Conservation (phyloP, 805 yeast genomes). For the Candida gorgasii region DNA sequence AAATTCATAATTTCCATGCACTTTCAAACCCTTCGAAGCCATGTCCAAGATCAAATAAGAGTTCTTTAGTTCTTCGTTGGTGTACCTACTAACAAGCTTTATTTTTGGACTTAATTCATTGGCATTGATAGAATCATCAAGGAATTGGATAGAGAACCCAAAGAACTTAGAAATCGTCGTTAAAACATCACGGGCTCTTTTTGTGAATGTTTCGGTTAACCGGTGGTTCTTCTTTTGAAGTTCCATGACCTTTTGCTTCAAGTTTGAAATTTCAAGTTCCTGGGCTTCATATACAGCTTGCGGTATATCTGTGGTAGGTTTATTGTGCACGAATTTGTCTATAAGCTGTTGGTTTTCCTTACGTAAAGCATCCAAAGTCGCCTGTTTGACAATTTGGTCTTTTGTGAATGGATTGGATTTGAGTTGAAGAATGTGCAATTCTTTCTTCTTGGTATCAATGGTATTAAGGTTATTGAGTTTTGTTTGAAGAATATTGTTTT, state of each 20-base stretch:
- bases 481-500: constrained; percentile 34
- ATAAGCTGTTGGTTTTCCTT: constrained; percentile 60
- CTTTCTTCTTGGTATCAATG: constrained; percentile 21
- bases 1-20: constrained; percentile 44
- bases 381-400: constrained; percentile 61
- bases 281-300: constrained; percentile 63
- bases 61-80: constrained; percentile 25
- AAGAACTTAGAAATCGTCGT: constrained; percentile 65
- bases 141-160: constrained; percentile 73
- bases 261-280: constrained; percentile 49
- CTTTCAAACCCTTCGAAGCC: constrained; percentile 53
- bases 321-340: constrained; percentile 21
- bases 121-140: constrained; percentile 44
- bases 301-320: constrained; percentile 41
- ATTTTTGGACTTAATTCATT: constrained; percentile 52
- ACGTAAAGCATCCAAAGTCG: constrained; percentile 50
- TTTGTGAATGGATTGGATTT: constrained; percentile 63
- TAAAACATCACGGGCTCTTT: constrained; percentile 70
- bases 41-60: constrained; percentile 61
- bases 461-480: constrained; percentile 30
- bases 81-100: constrained; percentile 52
- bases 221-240: constrained; percentile 54
- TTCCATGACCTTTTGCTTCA: constrained; percentile 49
- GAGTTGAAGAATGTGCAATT: constrained; percentile 57
- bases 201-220: constrained; percentile 56